Conservation (phyloP, 208 protist genomes). For the Leishmania tarentolae region DNA sequence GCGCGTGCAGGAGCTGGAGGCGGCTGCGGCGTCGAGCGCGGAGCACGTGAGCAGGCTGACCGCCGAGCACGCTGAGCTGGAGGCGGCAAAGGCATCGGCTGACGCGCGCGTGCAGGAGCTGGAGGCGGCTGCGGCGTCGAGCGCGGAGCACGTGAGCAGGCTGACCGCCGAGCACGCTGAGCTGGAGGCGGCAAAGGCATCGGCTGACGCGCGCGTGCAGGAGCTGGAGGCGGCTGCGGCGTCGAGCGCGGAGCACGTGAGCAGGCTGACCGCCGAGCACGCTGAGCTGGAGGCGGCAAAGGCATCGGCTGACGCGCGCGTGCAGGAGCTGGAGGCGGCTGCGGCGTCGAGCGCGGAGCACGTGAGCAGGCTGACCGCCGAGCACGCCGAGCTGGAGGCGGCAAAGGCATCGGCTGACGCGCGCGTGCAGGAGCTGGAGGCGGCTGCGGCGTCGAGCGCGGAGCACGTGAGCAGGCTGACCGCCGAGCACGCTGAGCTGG, state of each 20-base stretch:
- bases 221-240: constrained; percentile 14
- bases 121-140: constrained; percentile 8
- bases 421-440: too few species aligned
- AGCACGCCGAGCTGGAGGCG: too few species aligned
- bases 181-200: constrained; percentile 11
- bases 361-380: too few species aligned
- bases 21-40: background rate
- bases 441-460: too few species aligned
- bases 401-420: too few species aligned
- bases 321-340: constrained; percentile 15
- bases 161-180: background rate
- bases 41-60: background rate
- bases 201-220: background rate
- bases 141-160: background rate
- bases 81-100: constrained; percentile 1
- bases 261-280: background rate
- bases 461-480: constrained; percentile 2
- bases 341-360: too few species aligned
- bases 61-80: constrained; percentile 2
- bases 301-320: background rate
- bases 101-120: constrained; percentile 3
- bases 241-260: background rate
- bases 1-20: constrained; percentile 12
- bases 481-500: constrained; percentile 6
- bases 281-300: constrained; percentile 13